Base-by-base conservation (phyloP, 768 basidiomycete species). In the Russula sp. region DNA sequence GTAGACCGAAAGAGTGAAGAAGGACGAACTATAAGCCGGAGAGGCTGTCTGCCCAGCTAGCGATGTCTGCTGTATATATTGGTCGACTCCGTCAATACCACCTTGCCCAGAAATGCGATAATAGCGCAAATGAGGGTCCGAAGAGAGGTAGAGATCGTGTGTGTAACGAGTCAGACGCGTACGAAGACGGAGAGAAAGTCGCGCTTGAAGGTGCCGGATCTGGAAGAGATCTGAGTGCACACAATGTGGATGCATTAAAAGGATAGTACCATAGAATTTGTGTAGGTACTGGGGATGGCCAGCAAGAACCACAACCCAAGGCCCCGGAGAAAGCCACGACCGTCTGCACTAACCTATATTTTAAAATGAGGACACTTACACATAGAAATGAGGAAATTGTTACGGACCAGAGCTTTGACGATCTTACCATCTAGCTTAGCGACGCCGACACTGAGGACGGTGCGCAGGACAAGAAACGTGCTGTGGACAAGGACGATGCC, bases 1-100 rank as follows among this genome's bases (percentile, higher is more conserved):
- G 8, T 5, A 16, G 36, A 11, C 16, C 28, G 42, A 16, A 24
- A 20, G 0, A 6, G 24, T 6, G 10, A 20, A 52, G 22, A 59
- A 8, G 16, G n/a, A 81, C 92, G 67, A 63, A 94, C 94, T 98
- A 98, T 42, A 98, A 80, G 0, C 89, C 89, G 4, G 92, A 81
- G 32, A 98, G 81, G 0, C 89, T 83, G 58, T 93, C 92, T 53
- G 90, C 86, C 84, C 95, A 98, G 2, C 89, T 81, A 46, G 90
- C 88, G 20, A 98, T 84, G 72, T 98, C 96, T 14, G 92, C 88
- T 1, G 96, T 97, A 98, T 86, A 72, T 93, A 94, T 75, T 96
- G 94, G 69, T 94, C 94, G 24, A 92, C 81, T 5, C 89, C 89
- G 30, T 92, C 90, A 16, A 76, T 69, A 0, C 75, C 71, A 34